These are phyloP conservation scores for Penicillium sp. DNA, from an alignment of 2,329 filamentous ascomycete species.

Conservation along the genomic window DNA sequence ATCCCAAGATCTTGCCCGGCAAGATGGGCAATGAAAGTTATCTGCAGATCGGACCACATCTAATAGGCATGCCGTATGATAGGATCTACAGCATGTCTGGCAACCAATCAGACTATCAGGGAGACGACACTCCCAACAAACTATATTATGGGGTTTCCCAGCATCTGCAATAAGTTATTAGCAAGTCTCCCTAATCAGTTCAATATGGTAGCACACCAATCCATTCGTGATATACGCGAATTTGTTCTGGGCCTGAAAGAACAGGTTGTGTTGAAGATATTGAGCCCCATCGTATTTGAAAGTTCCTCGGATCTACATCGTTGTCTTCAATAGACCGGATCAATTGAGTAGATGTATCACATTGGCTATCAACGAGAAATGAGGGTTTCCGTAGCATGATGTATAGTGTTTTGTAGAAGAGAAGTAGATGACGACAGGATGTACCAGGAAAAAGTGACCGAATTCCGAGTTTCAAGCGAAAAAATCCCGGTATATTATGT, in stretches of 20 bases:
- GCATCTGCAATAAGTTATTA: slow-evolving; percentile 19
- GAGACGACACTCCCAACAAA: slow-evolving; percentile 29
- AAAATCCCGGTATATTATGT: background rate
- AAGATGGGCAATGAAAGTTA: slow-evolving; percentile 30
- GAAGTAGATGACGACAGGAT: slow-evolving; percentile 8
- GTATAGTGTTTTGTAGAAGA: background rate
- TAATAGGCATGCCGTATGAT: slow-evolving; percentile 27
- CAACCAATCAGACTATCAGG: slow-evolving; percentile 29
- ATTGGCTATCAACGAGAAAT: background rate
- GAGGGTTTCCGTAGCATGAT: slow-evolving; percentile 5
- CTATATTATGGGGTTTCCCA: slow-evolving; percentile 31
- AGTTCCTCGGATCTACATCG: background rate
- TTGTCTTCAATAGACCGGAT: slow-evolving; percentile 10
- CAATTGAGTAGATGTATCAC: background rate
- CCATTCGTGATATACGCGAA: slow-evolving; percentile 31
- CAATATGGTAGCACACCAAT: slow-evolving; percentile 20
- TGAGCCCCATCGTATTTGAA: slow-evolving; percentile 2
- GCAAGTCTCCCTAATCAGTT: background rate
- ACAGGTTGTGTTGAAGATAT: slow-evolving; percentile 8
- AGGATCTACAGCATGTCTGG: slow-evolving; percentile 33
- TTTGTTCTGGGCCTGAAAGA: slow-evolving; percentile 19
- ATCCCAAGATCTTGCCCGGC: slow-evolving; percentile 25
- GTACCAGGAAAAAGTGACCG: slow-evolving; percentile 1
- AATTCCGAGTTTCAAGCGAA: background rate
- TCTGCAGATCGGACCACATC: slow-evolving; percentile 2